These are phyloP conservation scores for Paramecium caudatum DNA, from an alignment of 73 alveolate genomes.

Conservation along the genomic window DNA sequence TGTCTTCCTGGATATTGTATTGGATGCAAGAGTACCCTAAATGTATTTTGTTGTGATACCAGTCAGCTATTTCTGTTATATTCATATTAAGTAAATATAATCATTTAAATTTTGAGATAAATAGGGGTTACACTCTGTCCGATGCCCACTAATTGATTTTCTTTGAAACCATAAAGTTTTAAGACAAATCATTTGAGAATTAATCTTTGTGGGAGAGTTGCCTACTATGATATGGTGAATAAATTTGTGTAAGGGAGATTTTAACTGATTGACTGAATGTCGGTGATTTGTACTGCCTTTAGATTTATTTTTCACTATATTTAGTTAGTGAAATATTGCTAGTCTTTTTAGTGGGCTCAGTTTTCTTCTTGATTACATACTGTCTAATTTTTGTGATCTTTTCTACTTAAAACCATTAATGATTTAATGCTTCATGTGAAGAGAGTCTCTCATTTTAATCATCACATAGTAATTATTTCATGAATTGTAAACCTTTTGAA, in stretches of 20 bases:
- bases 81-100: neutral
- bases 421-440: constrained; percentile 51
- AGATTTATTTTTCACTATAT: neutral
- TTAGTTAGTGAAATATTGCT: neutral
- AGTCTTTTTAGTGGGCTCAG: neutral
- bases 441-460: constrained; percentile 14
- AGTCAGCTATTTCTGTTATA: constrained; percentile 20
- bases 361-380: neutral
- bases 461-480: neutral
- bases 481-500: neutral
- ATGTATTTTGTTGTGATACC: neutral
- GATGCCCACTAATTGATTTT: neutral
- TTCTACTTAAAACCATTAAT: constrained; percentile 39
- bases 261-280: neutral
- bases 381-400: constrained; percentile 9
- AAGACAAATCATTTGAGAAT: neutral
- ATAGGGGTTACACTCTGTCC: neutral
- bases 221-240: constrained; percentile 25
- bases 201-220: neutral
- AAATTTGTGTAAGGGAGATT: neutral
- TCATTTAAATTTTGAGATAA: constrained; percentile 29
- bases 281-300: neutral
- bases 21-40: constrained; percentile 58
- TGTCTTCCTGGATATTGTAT: constrained; percentile 63
- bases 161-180: neutral